phyloP scores from a whole-genome alignment of 202 grass and related monocot genomes.

The Panicum hallii region DNA sequence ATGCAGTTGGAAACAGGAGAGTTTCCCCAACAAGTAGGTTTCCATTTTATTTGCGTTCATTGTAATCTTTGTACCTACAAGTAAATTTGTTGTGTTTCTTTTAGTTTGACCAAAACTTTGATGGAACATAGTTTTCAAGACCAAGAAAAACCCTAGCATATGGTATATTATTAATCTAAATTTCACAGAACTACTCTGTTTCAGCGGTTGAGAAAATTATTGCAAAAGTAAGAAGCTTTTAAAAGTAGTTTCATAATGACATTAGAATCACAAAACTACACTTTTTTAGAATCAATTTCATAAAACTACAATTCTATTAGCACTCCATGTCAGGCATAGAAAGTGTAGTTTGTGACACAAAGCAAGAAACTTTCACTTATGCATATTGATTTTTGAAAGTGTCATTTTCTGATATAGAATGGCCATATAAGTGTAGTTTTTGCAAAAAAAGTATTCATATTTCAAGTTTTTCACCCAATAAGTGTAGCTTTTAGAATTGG shows the following conservation, averaged over 20 bases:
- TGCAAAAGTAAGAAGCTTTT: no score
- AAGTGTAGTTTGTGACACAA: neutral
- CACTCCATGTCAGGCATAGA: neutral
- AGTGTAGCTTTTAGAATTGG: neutral
- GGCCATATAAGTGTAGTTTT: neutral
- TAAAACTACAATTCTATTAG: no score
- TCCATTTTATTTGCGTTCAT: no score
- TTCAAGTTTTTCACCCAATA: no score
- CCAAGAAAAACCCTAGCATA: neutral
- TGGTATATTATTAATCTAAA: neutral
- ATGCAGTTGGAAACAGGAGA: slow-evolving; percentile 15
- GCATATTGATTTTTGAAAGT: neutral
- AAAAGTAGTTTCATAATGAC: neutral
- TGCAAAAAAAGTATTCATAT: neutral
- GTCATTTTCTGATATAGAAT: neutral
- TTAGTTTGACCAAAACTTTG: neutral
- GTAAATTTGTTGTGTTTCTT: neutral
- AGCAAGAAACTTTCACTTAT: neutral
- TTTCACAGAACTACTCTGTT: neutral
- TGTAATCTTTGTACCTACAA: no score
- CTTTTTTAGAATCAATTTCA: no score
- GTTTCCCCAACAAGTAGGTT: neutral
- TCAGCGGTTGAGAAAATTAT: neutral
- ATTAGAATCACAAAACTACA: neutral
- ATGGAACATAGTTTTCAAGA: neutral